phyloP scores from a whole-genome alignment of 257 asterid genomes.

The Ligustrum vulgare region DNA sequence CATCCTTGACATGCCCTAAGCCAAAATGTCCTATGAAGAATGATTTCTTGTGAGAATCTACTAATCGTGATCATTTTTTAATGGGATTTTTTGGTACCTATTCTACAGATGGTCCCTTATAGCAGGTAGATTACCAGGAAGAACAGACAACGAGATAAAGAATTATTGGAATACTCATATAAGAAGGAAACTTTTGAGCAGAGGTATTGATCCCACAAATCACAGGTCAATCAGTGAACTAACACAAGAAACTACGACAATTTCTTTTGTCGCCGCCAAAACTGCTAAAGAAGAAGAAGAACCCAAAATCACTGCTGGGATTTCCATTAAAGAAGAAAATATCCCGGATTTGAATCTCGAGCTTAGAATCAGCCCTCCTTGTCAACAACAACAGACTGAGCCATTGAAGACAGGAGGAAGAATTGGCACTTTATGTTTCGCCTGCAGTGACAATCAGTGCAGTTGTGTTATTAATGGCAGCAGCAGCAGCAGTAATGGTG shows the following conservation, averaged over 20 bases:
- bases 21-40: no score
- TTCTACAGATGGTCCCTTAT: conserved; percentile 80
- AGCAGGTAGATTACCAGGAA: conserved; percentile 87
- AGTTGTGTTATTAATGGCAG: conserved; percentile 33
- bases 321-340: conserved; percentile 23
- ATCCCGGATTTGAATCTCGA: conserved; percentile 84
- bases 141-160: conserved; percentile 94
- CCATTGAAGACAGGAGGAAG: conserved; percentile 32
- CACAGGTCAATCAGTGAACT: conserved; percentile 62
- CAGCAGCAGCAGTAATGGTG: conserved; percentile 35
- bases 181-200: conserved; percentile 67
- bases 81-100: neutral
- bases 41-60: neutral
- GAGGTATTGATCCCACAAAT: conserved; percentile 85
- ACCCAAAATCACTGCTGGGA: neutral
- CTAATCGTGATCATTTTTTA: neutral
- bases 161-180: conserved; percentile 96
- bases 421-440: conserved; percentile 46
- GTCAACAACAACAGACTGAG: conserved; percentile 27
- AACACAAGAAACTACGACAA: conserved; percentile 27
- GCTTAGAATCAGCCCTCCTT: conserved; percentile 82
- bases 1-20: no score
- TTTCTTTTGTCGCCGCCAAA: conserved; percentile 44
- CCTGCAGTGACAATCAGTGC: conserved; percentile 65
- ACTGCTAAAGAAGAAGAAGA: conserved; percentile 7